Evolutionary conservation across 1,139 yeast genomes (phyloP), one percentile per base, ranked within the genome.

Genomic region (Saccharomyces hybrid): DNA sequence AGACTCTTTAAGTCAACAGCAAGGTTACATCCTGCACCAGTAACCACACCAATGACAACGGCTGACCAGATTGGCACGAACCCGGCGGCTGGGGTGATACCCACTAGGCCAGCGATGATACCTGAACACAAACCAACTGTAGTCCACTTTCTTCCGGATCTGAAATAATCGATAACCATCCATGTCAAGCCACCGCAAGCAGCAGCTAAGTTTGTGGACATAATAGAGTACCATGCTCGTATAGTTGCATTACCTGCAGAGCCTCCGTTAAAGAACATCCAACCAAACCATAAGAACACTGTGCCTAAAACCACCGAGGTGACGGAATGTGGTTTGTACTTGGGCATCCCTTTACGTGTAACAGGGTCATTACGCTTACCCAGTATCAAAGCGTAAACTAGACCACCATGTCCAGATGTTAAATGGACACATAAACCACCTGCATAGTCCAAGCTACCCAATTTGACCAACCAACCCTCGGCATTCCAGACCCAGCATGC

Each of bases 341-440:
- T 86, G 61, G 96, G 96, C 61, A 88, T 79, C 62, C 82, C 82
- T 54, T 82, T 81, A 50, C 75, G 73, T 38, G 95, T 80, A 58
- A 84, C 75, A 41, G 91, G 91, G 68, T 88, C 96, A 66, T 83
- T 82, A 78, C 99, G 87, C 77, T 86, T 88, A 73, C 99, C 99
- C 67, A 93, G 80, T 60, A 88, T 75, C 55, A 91, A 77, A 42
- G 99, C 95, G 70, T 91, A 91, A 54, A 97, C 95, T 60, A 93
- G 78, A 46, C 97, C 98, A 66, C 96, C 95, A 64, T 86, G 88
- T 62, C 99, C 99, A 44, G 97, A 88, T 64, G 89, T 78, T 75
- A 88, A 89, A 75, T 93, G 99, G 57, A 93, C 98, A 60, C 98
- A 97, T 59, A 97, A 97, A 68, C 98, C 97, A 66, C 99, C 99